Evolutionary conservation across 2,329 filamentous ascomycete species (phyloP).

Genomic region (Talaromyces marneffei): DNA sequence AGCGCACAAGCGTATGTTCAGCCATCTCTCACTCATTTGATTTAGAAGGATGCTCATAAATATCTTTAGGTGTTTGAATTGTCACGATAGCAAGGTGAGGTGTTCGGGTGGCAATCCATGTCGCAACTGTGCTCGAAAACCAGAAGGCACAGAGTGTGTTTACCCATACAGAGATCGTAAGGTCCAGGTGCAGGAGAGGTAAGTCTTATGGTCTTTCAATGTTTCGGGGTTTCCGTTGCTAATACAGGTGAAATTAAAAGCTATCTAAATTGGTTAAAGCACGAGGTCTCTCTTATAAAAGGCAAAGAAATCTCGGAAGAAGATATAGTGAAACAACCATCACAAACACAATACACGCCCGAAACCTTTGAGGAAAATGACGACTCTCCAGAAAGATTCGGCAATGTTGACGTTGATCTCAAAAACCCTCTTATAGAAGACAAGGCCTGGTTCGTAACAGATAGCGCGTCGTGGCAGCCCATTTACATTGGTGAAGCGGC

Average conservation of each 20-base stretch:
- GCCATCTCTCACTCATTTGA: neutral
- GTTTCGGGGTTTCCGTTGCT: neutral
- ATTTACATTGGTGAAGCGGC: conserved; percentile 17
- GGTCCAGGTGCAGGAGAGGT: conserved; percentile 14
- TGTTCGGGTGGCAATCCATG: conserved; percentile 15
- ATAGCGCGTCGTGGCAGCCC: conserved; percentile 14
- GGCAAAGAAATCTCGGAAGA: conserved; percentile 2
- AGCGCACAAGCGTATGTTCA: conserved; percentile 14
- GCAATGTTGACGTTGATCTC: conserved; percentile 13
- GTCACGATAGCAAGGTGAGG: conserved; percentile 15
- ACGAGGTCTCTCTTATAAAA: conserved; percentile 11
- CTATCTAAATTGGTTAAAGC: conserved; percentile 12
- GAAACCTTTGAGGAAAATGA: neutral
- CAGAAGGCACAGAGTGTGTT: conserved; percentile 12
- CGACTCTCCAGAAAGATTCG: neutral
- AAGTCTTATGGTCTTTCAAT: neutral
- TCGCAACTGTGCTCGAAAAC: conserved; percentile 13
- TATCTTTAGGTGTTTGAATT: conserved; percentile 13
- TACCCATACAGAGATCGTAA: conserved; percentile 16
- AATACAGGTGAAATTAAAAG: neutral
- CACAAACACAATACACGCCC: conserved; percentile 4
- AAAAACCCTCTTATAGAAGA: conserved; percentile 16
- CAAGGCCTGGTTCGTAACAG: conserved; percentile 16
- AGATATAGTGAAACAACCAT: conserved; percentile 1
- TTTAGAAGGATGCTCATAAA: neutral